phyloP scores from a whole-genome alignment of 1,139 yeast species.

The Suhomyces terraborum region DNA sequence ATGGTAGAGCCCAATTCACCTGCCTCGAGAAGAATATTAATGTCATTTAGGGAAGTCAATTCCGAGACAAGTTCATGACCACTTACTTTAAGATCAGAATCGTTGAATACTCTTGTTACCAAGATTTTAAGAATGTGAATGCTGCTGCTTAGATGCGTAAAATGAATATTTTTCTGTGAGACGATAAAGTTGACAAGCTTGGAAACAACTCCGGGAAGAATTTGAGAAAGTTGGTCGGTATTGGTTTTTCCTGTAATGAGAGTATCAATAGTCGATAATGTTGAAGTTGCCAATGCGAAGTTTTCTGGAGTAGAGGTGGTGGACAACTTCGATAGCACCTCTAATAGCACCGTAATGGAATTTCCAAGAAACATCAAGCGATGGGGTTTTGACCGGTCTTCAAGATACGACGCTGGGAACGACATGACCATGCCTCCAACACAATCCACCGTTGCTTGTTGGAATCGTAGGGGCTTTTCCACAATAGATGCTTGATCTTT shows the following conservation, averaged over 20 bases:
- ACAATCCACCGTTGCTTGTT: conserved; percentile 22
- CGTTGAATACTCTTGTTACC: conserved; percentile 38
- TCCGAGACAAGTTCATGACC: background rate
- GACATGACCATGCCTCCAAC: conserved; percentile 20
- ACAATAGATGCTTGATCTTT: conserved; percentile 4
- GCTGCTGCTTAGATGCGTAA: conserved; percentile 23
- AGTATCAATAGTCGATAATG: conserved; percentile 20
- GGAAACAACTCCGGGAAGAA: conserved; percentile 45
- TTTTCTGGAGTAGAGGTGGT: conserved; percentile 21
- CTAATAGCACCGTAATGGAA: conserved; percentile 28
- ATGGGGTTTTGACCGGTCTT: conserved; percentile 14
- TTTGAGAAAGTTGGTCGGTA: conserved; percentile 36
- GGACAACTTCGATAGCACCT: conserved; percentile 16
- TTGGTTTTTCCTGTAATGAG: conserved; percentile 23
- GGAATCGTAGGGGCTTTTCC: conserved; percentile 22
- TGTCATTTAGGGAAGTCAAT: conserved; percentile 15
- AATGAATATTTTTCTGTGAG: conserved; percentile 28
- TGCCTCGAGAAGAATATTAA: conserved; percentile 24
- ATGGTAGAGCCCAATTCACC: conserved; percentile 12
- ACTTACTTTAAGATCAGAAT: conserved; percentile 25
- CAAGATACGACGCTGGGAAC: conserved; percentile 28
- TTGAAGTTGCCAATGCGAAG: conserved; percentile 14
- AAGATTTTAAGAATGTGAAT: conserved; percentile 32
- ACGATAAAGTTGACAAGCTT: conserved; percentile 33
- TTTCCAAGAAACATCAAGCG: conserved; percentile 32